phyloP scores from a whole-genome alignment of 768 basidiomycete species.

The Melanogaster broomeanus region DNA sequence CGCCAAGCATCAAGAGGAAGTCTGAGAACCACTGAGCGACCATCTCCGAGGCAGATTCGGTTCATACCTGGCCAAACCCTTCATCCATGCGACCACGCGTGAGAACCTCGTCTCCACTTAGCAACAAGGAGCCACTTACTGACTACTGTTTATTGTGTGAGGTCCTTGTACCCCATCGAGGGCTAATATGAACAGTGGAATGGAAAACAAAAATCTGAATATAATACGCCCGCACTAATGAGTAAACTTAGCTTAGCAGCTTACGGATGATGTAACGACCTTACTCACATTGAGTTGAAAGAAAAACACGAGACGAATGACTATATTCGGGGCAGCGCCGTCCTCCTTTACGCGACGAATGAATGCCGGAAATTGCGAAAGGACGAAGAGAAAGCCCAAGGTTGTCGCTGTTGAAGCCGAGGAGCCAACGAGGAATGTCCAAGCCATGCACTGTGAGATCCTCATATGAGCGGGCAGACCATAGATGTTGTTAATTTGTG shows the following conservation, averaged over 20 bases:
- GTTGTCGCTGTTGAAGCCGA: constrained; percentile 68
- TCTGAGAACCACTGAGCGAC: constrained; percentile 39
- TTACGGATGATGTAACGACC: not conserved
- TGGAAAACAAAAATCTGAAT: constrained; percentile 73
- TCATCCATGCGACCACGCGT: constrained; percentile 1
- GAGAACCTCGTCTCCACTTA: not conserved
- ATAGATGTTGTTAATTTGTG: no score
- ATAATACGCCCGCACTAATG: constrained; percentile 65
- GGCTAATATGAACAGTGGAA: constrained; percentile 68
- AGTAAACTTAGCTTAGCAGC: not conserved
- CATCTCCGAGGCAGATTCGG: not conserved
- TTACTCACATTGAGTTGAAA: constrained; percentile 73
- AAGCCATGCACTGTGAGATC: constrained; percentile 60
- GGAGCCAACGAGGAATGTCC: constrained; percentile 76
- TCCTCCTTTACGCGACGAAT: constrained; percentile 69
- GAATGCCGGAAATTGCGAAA: constrained; percentile 70
- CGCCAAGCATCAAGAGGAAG: constrained; percentile 69
- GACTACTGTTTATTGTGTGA: constrained; percentile 51
- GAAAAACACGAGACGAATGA: constrained; percentile 72
- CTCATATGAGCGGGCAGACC: constrained; percentile 11
- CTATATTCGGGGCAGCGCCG: constrained; percentile 73
- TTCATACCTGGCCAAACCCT: constrained; percentile 64
- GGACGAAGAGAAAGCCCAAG: constrained; percentile 68
- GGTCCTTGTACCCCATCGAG: constrained; percentile 59
- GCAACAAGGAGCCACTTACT: constrained; percentile 45